A percentile compares a stretch with the other conserved stretches of the same genome.
phyloP scores from a whole-genome alignment of 2,329 filamentous ascomycete genomes.

The Monosporascus sp. region DNA sequence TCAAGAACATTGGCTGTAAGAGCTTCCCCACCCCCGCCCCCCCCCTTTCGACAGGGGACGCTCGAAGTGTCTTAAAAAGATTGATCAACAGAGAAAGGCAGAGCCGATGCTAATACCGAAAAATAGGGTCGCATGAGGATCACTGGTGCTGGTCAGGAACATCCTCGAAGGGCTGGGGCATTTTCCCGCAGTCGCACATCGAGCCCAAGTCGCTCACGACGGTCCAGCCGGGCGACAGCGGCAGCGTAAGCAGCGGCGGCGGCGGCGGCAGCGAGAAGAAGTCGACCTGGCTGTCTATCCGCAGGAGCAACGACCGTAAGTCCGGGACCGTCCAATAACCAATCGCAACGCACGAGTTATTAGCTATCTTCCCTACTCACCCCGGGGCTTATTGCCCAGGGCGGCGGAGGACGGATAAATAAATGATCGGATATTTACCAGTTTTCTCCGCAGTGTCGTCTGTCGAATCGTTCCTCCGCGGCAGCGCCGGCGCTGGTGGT shows the following conservation, averaged over 20 bases:
- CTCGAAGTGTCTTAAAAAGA: neutral
- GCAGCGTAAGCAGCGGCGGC: constrained; percentile 22
- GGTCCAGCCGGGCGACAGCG: constrained; percentile 17
- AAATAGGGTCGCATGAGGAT: constrained; percentile 24
- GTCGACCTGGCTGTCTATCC: constrained; percentile 22
- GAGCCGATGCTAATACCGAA: neutral
- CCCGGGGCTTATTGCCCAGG: too few relatives aligned
- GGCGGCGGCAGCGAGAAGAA: constrained; percentile 26
- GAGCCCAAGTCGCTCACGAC: constrained; percentile 23
- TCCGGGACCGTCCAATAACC: constrained; percentile 5
- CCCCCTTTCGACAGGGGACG: neutral
- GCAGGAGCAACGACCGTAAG: constrained; percentile 19
- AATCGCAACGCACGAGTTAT: neutral
- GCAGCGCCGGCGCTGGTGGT: neutral
- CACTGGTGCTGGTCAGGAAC: constrained; percentile 31
- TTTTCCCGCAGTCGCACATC: constrained; percentile 29
- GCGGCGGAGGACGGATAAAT: too few relatives aligned
- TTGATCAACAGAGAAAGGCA: too few relatives aligned
- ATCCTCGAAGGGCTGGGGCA: constrained; percentile 25
- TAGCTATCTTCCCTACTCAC: neutral
- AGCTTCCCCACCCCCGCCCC: neutral
- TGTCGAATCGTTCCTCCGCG: neutral
- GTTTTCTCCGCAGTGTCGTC: neutral
- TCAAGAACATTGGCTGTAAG: constrained; percentile 51
- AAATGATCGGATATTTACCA: too few relatives aligned